Evolutionary conservation across 768 basidiomycete species (phyloP), one percentile per base, ranked within the genome.

Genomic region (Kwoniella bestiolae): DNA sequence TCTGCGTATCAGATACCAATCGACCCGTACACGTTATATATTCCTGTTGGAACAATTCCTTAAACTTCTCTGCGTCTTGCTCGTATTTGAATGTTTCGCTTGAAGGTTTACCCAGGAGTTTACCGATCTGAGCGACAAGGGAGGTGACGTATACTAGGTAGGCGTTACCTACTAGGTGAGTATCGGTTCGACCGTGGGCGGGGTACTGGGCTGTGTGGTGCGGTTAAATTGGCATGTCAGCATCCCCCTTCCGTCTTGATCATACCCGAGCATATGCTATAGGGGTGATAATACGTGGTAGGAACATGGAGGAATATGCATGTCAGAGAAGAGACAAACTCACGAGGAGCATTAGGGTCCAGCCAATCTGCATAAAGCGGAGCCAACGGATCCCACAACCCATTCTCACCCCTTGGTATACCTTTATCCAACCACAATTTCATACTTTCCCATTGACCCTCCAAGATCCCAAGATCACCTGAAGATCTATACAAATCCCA

Each of bases 131-230:
- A 35, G 74, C 34, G 5, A 69, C 65, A 11, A 60, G 47, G 11
- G 46, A 12, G 16, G 78, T 79, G 2, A 67, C 63, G 26, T 69
- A 58, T 14, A 80, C 66, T 11, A 80, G 69, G 50, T 75, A 78
- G 3, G 78, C 76, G 55, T 80, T 70, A 34, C 74, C 73, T 21
- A 74, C 78, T 47, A 79, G 66, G 28, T 66, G 57, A 6, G 56
- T 44, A 56, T 80, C 78, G 14, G 78, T 79, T 23, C 63, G 53
- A 21, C 61, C 61, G n/a, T 63, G 41, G 3, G 52, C 50, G 5
- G 73, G 73, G 44, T 67, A 63, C 32, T 63, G 61, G 16, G 51
- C 28, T 67, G 29, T 28, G 31, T 12, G 34, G 5, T 35, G 7
- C 29, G 29, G 52, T 32, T 18, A 32, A n/a, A n/a, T n/a, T n/a